Base-by-base conservation (phyloP, 2,329 filamentous ascomycete genomes). In the Juglanconis juglandina region DNA sequence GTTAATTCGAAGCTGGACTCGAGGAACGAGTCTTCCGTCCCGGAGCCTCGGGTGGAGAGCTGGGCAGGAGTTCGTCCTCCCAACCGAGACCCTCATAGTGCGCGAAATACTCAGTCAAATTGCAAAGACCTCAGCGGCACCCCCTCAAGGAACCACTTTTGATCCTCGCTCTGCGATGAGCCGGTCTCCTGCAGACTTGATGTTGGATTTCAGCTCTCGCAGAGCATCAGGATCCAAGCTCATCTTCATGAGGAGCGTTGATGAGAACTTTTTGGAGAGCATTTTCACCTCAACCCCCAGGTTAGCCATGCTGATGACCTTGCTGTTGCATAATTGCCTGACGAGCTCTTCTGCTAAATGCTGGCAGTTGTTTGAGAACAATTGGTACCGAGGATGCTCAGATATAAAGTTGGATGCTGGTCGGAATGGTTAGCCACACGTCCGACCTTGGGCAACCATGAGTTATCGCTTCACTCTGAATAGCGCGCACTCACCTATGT, bases 331-430 rank as follows among this genome's bases (percentile, higher is more conserved):
- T 6, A 73, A 53, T 24, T 70, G 62, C 49, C 63, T 66, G 46
- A 73, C 69, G 2, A 73, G 67, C 14, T 59, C 66, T 60, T 72
- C 71, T 3, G 67, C 70, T 58, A 73, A 50, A 55, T 71, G 67
- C 58, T 73, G 70, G 47, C 71, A 73, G 60, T 72, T 73, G 56
- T 67, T 71, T 34, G 66, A 65, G 7, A 72, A 61, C 9, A 72
- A 63, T 30, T 70, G 67, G 49, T 73, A 73, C 33, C 67, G 67
- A 11, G 71, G 71, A 44, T 73, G 66, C n/a, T 67, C 56, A 6
- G 65, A 52, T 63, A 71, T 69, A 53, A 69, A 69, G 8, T 63
- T 61, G 8, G 57, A 57, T n/a, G 68, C 69, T 71, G 54, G 3
- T 42, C 24, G n/a, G 24, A 35, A 2, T 7, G n/a, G 49, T 63